phyloP scores from a whole-genome alignment of 305 asterid genomes.

The Fraxinus sp. region DNA sequence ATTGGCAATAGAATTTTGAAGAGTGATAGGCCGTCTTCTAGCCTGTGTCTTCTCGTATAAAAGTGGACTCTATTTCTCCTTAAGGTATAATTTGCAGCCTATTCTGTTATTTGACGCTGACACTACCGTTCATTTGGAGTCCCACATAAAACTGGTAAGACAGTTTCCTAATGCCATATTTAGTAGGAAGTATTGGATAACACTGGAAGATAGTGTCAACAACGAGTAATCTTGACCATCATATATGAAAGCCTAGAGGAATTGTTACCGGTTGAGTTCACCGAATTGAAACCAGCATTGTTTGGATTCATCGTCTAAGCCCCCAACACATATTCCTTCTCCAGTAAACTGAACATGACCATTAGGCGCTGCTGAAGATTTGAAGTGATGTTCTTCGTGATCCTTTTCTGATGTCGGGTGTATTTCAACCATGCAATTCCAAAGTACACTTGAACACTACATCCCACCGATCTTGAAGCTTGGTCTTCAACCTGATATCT shows the following conservation, averaged over 20 bases:
- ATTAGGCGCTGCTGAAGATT: slow-evolving; percentile 76
- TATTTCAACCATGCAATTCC: slow-evolving; percentile 85
- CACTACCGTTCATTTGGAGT: not conserved
- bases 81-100: not conserved
- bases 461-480: slow-evolving; percentile 67
- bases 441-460: slow-evolving; percentile 68
- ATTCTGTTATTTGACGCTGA: not conserved
- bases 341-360: slow-evolving; percentile 72
- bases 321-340: slow-evolving; percentile 78
- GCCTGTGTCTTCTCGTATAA: not conserved
- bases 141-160: not conserved
- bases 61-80: not conserved
- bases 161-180: not conserved
- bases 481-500: slow-evolving; percentile 78
- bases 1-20: not conserved
- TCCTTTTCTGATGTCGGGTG: slow-evolving; percentile 69
- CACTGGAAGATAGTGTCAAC: not conserved
- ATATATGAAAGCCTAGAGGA: not conserved
- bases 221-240: not conserved
- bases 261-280: not conserved
- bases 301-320: slow-evolving; percentile 24
- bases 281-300: not conserved
- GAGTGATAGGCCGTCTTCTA: not conserved
- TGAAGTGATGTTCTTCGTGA: slow-evolving; percentile 64
- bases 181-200: not conserved